phyloP scores from a whole-genome alignment of 2,329 filamentous ascomycete species.

The Corinectria fuckeliana region DNA sequence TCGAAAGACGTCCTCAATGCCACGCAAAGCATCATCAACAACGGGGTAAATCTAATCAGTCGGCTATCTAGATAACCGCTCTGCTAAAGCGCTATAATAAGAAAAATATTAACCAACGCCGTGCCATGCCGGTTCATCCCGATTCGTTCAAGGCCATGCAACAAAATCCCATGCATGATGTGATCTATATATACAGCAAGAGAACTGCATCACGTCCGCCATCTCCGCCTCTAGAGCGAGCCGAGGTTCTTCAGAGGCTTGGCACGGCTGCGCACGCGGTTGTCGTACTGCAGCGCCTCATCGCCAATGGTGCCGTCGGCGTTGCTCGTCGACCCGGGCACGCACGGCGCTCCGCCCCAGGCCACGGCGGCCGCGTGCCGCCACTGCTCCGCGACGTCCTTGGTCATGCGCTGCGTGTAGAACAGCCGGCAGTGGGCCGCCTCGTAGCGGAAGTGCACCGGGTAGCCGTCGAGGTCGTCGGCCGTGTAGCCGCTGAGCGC shows the following conservation, averaged over 20 bases:
- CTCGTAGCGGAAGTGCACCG: slow-evolving; percentile 64
- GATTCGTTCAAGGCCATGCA: not conserved
- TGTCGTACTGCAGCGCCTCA: slow-evolving; percentile 24
- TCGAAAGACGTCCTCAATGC: not conserved
- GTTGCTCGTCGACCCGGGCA: slow-evolving; percentile 28
- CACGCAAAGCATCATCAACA: too few relatives aligned
- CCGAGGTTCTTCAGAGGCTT: slow-evolving; percentile 25
- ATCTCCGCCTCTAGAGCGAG: slow-evolving; percentile 12
- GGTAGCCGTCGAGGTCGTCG: slow-evolving; percentile 34
- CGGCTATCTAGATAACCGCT: not conserved
- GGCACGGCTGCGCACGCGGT: slow-evolving; percentile 29
- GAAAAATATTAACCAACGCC: slow-evolving; percentile 8
- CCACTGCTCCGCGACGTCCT: slow-evolving; percentile 61
- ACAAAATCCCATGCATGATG: not conserved
- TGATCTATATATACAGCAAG: slow-evolving; percentile 13
- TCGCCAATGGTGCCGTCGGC: slow-evolving; percentile 26
- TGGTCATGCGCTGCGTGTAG: slow-evolving; percentile 60
- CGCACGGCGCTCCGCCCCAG: slow-evolving; percentile 27
- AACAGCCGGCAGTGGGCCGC: slow-evolving; percentile 67
- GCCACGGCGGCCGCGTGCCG: slow-evolving; percentile 31
- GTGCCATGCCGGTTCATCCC: slow-evolving; percentile 9
- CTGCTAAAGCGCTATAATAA: not conserved
- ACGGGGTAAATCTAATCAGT: not conserved
- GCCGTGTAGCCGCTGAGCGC: slow-evolving; percentile 26
- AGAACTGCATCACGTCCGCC: not conserved